Base-by-base conservation (phyloP, 164 flowering plant species). In the Warburgia ugandensis region DNA sequence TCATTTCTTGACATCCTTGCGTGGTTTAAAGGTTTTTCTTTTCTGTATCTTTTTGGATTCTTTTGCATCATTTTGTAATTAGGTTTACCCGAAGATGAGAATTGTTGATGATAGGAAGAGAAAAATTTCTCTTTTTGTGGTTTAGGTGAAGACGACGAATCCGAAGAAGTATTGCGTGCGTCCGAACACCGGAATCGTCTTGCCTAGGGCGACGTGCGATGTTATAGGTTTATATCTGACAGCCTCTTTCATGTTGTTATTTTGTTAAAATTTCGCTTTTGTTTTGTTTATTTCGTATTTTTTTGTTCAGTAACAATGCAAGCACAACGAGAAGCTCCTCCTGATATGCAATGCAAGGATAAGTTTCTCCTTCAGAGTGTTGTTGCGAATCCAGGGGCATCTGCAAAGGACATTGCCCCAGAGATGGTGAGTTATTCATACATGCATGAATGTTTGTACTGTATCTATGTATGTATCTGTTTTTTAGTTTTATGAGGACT, bases 91-190 rank as follows among this genome's bases (percentile, higher is more conserved):
- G 50, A n/a, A 29, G 25, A 37, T 26, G 32, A 38, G 29, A 27
- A 22, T 22, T 46, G 28, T 54, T 44, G 41, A 28, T 36, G 3
- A 19, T 35, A 16, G 13, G 41, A n/a, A n/a, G n/a, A n/a, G n/a
- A 20, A 22, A 10, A 26, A 8, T 5, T 43, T 48, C 44, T 41
- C 43, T 26, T 12, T 11, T 33, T 47, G n/a, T n/a, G n/a, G n/a
- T n/a, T n/a, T n/a, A 56, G 96, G 89, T 88, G 12, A 79, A 81
- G 73, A 85, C 95, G 6, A 88, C 96, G 14, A 85, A 85, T 66
- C 96, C 94, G 8, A 83, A 74, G 77, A 83, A 83, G 65, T 85
- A 85, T 48, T 78, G 90, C 52, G 95, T 85, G 17, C 69, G 87
- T 25, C 95, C 95, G 10, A 85, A 83, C 63, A 83, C 81, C 28